A percentile compares a stretch with the other conserved stretches of the same genome.
Conservation (phyloP, 441 rosid species). For the Gossypium gossypioides region DNA sequence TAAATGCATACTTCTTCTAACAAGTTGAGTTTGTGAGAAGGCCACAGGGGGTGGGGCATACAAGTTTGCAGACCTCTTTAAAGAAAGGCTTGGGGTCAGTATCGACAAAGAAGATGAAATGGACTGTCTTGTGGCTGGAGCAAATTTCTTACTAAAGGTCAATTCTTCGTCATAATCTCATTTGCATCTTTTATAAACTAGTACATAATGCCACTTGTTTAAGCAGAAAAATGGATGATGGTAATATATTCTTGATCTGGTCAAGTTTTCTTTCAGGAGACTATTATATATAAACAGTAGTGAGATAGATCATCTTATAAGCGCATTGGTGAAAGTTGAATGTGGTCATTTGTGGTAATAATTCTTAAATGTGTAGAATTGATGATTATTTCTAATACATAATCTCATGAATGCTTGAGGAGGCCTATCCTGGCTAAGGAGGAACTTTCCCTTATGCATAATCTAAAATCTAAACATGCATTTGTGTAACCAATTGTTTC, state of each 20-base stretch:
- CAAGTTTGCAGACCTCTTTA: conserved; percentile 85
- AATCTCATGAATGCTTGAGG: not conserved
- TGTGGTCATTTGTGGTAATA: not conserved
- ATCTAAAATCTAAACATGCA: not conserved
- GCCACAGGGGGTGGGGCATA: conserved; percentile 99
- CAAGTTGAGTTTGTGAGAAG: conserved; percentile 42
- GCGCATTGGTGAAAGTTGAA: not conserved
- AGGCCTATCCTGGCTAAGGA: not conserved
- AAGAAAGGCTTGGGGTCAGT: conserved; percentile 85
- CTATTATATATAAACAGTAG: not conserved
- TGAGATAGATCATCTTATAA: not conserved
- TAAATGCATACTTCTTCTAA: conserved; percentile 14
- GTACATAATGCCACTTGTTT: not conserved
- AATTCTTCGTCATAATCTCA: not conserved
- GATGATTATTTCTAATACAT: not conserved
- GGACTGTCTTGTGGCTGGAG: conserved; percentile 96
- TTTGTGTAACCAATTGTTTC: not conserved
- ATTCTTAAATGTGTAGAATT: not conserved
- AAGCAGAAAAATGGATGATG: not conserved
- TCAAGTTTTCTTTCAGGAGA: no score
- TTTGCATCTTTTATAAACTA: not conserved
- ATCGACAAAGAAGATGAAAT: conserved; percentile 99
- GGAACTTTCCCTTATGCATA: not conserved
- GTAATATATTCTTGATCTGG: not conserved
- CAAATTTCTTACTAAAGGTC: conserved; percentile 96